Evolutionary conservation across 2,329 filamentous ascomycete genomes (phyloP), one percentile per base, ranked within the genome.

Genomic region (Tolypocladium pustulatum): DNA sequence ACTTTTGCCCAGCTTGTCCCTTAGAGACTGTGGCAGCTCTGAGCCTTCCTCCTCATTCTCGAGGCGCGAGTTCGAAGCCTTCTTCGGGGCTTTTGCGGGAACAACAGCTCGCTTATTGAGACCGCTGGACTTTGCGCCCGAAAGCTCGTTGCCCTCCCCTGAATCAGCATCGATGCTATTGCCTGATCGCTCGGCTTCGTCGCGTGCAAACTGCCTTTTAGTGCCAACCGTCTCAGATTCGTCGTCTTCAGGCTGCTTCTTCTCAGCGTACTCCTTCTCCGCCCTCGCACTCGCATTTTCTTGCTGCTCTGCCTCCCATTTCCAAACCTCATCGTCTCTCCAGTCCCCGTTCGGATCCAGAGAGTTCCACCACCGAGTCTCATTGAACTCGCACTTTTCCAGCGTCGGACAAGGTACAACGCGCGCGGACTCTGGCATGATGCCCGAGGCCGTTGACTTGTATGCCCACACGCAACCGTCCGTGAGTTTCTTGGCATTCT

Each of bases 381-480:
- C 59, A 60, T 76, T 75, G 74, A 80, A 87, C 7, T 76, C 70
- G 65, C 84, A 87, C 59, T 70, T 74, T 41, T 74, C 73, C 17
- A 65, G 63, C 2, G 62, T 68, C 34, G 71, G 71, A 64, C 86
- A 89, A 2, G 81, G 76, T 17, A 74, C 57, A 17, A 76, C 61
- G 25, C 66, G 61, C 17, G 69, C 76, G 2, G 65, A 69, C 68
- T 89, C 86, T 3, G 86, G 82, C 86, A 89, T 88, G 59, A 89
- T 78, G 20, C 86, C 86, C 1, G 78, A 78, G 0, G 76, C 71
- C 38, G 81, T 86, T 32, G 75, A 74, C 62, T 82, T 78, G 67
- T 89, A 89, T 12, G 85, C 84, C 86, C 86, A 89, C 4, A 86
- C 84, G 63, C 86, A 89, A 13, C 85, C 86, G 58, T 87, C 83